Conservation (phyloP, 1,139 yeast species). For the Fermentozyma sake region DNA sequence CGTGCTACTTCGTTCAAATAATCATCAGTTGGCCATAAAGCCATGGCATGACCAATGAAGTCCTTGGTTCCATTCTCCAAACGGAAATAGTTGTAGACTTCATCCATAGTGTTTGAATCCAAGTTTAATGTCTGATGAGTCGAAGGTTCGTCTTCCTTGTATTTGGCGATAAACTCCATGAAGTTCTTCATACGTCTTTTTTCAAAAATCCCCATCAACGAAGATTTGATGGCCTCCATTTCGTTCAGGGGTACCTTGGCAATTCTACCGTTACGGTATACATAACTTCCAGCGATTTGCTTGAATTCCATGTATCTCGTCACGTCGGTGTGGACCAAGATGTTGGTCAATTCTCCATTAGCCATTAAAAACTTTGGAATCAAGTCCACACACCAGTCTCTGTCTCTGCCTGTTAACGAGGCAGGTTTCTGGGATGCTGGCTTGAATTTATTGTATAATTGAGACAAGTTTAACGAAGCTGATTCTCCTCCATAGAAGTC, state of each 20-base stretch:
- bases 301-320: slow-evolving; percentile 94
- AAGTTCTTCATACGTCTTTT: slow-evolving; percentile 93
- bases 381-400: slow-evolving; percentile 97
- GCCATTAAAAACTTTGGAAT: slow-evolving; percentile 98
- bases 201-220: slow-evolving; percentile 94
- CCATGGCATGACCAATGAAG: slow-evolving; percentile 98
- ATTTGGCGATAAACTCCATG: slow-evolving; percentile 80
- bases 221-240: slow-evolving; percentile 83
- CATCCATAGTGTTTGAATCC: slow-evolving; percentile 89
- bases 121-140: slow-evolving; percentile 87
- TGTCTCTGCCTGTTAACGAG: slow-evolving; percentile 74
- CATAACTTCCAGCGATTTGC: slow-evolving; percentile 92
- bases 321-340: slow-evolving; percentile 90
- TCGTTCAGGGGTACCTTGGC: slow-evolving; percentile 95
- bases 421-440: slow-evolving; percentile 68
- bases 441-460: slow-evolving; percentile 66
- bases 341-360: slow-evolving; percentile 94
- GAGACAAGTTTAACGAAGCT: slow-evolving; percentile 59
- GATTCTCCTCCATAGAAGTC: slow-evolving; percentile 92
- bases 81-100: slow-evolving; percentile 83
- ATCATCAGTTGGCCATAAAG: slow-evolving; percentile 90
- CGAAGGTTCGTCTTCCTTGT: slow-evolving; percentile 69
- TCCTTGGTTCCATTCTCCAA: slow-evolving; percentile 92
- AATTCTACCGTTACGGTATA: slow-evolving; percentile 83
- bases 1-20: slow-evolving; percentile 87